Percentiles rank a stretch among this genome's conserved stretches.
Conservation (phyloP, 225 moss, liverwort and hornwort species). For the Rhytidiadelphus loreus region DNA sequence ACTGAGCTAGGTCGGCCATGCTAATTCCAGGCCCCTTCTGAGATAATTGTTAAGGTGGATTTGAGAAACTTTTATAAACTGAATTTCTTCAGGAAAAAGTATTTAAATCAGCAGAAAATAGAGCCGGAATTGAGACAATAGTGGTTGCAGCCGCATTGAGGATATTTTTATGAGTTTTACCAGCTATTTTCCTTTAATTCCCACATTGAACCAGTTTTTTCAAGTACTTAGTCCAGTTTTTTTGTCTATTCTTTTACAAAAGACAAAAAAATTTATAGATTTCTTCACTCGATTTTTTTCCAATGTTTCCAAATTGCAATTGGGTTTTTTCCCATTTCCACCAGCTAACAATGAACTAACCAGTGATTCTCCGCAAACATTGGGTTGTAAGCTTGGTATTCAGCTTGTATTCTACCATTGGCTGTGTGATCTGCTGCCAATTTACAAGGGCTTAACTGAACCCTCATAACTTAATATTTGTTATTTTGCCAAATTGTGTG, state of each 20-base stretch:
- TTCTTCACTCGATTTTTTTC: background rate
- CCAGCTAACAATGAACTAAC: background rate
- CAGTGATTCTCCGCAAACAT: too few relatives aligned
- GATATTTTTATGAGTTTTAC: background rate
- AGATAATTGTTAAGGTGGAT: fast-evolving
- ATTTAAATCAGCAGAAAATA: background rate
- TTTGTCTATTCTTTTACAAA: too few relatives aligned
- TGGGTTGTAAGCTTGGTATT: background rate
- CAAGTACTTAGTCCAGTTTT: background rate
- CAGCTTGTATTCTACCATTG: background rate
- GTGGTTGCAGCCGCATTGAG: fast-evolving
- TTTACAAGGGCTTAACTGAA: background rate
- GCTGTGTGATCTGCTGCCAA: fast-evolving
- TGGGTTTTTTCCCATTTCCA: background rate
- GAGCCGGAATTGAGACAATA: too few relatives aligned
- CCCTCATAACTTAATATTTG: background rate
- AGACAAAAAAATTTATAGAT: background rate
- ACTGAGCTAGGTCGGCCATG: background rate
- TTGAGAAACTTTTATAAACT: background rate
- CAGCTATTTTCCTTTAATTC: background rate
- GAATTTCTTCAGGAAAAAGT: background rate
- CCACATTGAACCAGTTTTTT: background rate
- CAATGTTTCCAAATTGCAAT: background rate
- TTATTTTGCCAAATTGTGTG: background rate
- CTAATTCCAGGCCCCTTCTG: fast-evolving